Percentiles rank a stretch among this genome's conserved stretches.
Evolutionary conservation across 1,284 basidiomycete genomes (phyloP).

Genomic region (Microbotryomycetes sp.): DNA sequence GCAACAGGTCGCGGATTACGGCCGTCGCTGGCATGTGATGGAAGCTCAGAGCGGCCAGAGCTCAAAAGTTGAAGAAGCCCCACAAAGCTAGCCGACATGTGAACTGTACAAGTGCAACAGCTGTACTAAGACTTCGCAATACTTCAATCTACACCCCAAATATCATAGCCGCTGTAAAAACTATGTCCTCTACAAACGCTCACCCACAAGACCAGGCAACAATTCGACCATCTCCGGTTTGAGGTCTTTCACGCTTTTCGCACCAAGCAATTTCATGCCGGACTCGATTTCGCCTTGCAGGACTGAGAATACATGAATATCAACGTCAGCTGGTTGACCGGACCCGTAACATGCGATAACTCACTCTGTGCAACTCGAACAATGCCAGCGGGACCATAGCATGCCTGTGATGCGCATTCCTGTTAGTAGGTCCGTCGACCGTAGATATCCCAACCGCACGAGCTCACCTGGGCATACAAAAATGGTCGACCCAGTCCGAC

Average conservation of each 20-base stretch:
- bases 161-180: too few relatives aligned
- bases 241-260: slow-evolving; percentile 35
- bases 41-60: too few relatives aligned
- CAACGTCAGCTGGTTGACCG: too few relatives aligned
- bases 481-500: slow-evolving; percentile 85
- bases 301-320: slow-evolving; percentile 28
- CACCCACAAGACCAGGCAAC: neutral
- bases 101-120: too few relatives aligned
- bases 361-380: slow-evolving; percentile 55
- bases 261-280: slow-evolving; percentile 41
- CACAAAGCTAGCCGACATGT: too few relatives aligned
- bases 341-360: too few relatives aligned
- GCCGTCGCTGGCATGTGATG: too few relatives aligned
- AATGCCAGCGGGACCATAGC: slow-evolving; percentile 76
- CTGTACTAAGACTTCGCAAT: too few relatives aligned
- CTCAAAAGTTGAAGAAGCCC: too few relatives aligned
- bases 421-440: too few relatives aligned
- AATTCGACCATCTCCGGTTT: slow-evolving; percentile 28
- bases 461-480: slow-evolving; percentile 47
- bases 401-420: slow-evolving; percentile 88
- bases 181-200: too few relatives aligned
- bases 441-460: neutral
- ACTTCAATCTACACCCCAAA: too few relatives aligned
- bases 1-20: neutral
- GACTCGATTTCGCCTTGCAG: slow-evolving; percentile 39